phyloP scores from a whole-genome alignment of 176 grass and related monocot genomes.

The Zoysia pacifica region DNA sequence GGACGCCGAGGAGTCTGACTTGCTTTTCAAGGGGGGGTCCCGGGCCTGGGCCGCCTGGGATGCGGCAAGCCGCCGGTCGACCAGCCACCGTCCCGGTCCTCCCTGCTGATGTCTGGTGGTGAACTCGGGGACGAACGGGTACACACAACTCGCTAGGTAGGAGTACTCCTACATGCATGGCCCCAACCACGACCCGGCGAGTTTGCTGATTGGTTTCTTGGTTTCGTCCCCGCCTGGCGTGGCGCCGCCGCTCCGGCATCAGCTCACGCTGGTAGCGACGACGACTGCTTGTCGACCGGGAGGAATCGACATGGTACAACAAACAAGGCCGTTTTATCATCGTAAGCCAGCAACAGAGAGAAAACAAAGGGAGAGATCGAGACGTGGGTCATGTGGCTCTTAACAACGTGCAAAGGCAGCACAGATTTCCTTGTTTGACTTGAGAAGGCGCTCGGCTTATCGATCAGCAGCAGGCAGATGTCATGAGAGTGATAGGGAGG shows the following conservation, averaged over 20 bases:
- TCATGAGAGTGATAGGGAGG: conserved; percentile 36
- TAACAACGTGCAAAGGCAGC: conserved; percentile 35
- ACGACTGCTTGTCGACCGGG: not conserved
- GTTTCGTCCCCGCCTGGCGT: too few relatives aligned
- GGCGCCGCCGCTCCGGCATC: too few relatives aligned
- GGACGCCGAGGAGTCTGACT: not conserved
- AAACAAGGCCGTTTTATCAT: not conserved
- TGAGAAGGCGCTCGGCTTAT: conserved; percentile 30
- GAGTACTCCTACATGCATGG: too few relatives aligned
- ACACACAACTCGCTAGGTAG: too few relatives aligned
- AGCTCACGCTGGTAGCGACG: too few relatives aligned
- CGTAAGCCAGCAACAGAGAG: not conserved
- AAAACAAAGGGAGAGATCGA: not conserved
- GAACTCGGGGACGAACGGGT: too few relatives aligned
- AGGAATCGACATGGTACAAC: not conserved
- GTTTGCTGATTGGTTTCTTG: not conserved
- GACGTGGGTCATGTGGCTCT: conserved; percentile 20
- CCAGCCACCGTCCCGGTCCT: not conserved
- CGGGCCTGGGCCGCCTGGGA: not conserved
- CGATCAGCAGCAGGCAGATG: not conserved
- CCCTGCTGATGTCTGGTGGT: too few relatives aligned
- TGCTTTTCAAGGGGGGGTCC: not conserved
- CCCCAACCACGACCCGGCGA: not conserved
- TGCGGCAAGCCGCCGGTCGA: not conserved
- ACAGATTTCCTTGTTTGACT: conserved; percentile 8